Evolutionary conservation across 2,329 filamentous ascomycete genomes (phyloP).

Genomic region (Periconia digitata): DNA sequence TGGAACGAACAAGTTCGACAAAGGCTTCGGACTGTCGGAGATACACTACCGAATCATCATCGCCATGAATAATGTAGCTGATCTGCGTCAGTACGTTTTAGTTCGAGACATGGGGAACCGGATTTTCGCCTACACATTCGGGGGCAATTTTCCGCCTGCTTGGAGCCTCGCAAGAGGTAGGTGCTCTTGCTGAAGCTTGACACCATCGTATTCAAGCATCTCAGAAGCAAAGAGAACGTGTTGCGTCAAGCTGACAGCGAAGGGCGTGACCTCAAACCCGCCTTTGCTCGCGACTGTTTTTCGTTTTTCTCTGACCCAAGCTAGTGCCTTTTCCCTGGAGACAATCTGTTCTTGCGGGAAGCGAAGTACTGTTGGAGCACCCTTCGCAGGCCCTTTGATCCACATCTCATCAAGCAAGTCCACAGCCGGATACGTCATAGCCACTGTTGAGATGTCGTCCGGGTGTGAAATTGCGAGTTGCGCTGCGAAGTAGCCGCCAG

Average conservation of each 20-base stretch:
- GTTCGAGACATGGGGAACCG: neutral
- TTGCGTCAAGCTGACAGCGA: neutral
- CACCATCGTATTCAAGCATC: neutral
- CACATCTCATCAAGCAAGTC: neutral
- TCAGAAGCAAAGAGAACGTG: neutral
- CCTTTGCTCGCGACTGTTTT: neutral
- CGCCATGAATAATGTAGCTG: neutral
- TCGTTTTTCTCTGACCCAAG: neutral
- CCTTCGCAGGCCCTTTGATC: neutral
- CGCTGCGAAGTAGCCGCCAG: neutral
- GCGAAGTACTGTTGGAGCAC: neutral
- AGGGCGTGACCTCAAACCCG: neutral
- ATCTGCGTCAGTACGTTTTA: neutral
- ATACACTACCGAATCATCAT: neutral
- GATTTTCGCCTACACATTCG: neutral
- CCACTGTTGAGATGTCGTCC: neutral
- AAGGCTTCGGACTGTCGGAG: neutral
- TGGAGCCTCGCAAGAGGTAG: neutral
- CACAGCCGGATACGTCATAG: neutral
- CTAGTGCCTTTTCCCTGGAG: neutral
- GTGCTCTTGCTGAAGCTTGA: neutral
- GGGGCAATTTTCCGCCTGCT: neutral
- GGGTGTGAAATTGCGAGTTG: neutral
- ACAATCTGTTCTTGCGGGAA: neutral
- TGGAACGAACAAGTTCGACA: neutral